Evolutionary conservation across 805 yeast genomes (phyloP).

Genomic region (Debaryomyces maramus): DNA sequence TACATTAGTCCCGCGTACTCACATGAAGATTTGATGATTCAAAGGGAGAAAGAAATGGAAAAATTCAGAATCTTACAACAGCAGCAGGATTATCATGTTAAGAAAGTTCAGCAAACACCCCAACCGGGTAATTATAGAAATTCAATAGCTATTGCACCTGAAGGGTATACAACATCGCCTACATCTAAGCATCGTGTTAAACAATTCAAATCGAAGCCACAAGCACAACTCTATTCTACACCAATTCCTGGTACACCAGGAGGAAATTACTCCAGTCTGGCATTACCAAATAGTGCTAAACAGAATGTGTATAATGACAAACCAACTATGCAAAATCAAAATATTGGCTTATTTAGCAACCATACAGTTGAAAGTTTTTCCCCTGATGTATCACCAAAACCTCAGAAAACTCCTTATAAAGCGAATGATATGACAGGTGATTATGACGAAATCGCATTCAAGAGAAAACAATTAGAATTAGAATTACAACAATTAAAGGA

Average conservation of each 20-base stretch:
- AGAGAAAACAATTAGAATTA: slow-evolving; percentile 39
- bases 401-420: slow-evolving; percentile 1
- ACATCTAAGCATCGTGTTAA: not conserved
- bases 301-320: not conserved
- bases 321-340: slow-evolving; percentile 8
- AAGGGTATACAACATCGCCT: not conserved
- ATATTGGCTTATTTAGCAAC: slow-evolving; percentile 16
- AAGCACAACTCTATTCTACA: not conserved
- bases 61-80: slow-evolving; percentile 29
- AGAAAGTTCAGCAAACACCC: slow-evolving; percentile 16
- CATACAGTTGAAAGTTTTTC: slow-evolving; percentile 28
- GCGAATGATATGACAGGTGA: slow-evolving; percentile 11
- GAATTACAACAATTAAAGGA: slow-evolving; percentile 36
- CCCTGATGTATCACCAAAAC: slow-evolving; percentile 21
- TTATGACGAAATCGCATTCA: slow-evolving; percentile 31
- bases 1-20: slow-evolving; percentile 11
- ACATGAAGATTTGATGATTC: slow-evolving; percentile 17
- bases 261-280: not conserved
- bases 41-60: slow-evolving; percentile 31
- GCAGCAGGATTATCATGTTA: slow-evolving; percentile 29
- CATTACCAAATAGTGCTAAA: not conserved
- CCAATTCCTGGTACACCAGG: not conserved
- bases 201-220: not conserved
- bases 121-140: slow-evolving; percentile 13
- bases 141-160: slow-evolving; percentile 9